A percentile compares a stretch with the other conserved stretches of the same genome.
Evolutionary conservation across 225 moss, liverwort and hornwort species (phyloP).

Genomic region (Rhytidiadelphus loreus): DNA sequence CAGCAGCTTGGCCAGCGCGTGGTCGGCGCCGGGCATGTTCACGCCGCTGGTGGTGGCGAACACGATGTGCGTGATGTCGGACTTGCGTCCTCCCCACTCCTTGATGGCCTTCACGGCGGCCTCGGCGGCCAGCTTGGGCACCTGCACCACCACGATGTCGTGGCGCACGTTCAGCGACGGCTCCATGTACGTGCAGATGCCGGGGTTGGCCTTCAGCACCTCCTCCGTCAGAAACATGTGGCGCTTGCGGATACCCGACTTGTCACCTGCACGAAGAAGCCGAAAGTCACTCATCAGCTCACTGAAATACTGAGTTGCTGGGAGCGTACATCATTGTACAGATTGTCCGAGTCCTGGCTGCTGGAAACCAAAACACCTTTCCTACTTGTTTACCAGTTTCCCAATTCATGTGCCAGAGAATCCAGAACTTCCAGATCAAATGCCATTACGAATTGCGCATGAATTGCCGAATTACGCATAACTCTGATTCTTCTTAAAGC

Average conservation of each 20-base stretch:
- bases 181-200: constrained; percentile 32
- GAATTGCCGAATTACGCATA: neutral
- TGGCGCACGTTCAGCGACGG: constrained; percentile 14
- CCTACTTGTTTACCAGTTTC: no score
- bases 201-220: constrained; percentile 28
- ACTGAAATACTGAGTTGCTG: no score
- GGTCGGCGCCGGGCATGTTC: constrained; percentile 24
- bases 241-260: constrained; percentile 24
- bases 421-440: neutral
- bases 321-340: no score
- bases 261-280: constrained; percentile 1
- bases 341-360: no score
- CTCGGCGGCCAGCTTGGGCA: constrained; percentile 26
- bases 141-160: constrained; percentile 25
- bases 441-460: neutral
- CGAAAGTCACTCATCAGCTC: no score
- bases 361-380: no score
- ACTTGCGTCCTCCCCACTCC: constrained; percentile 11
- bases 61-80: neutral
- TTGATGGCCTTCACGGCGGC: constrained; percentile 29
- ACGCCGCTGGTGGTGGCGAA: constrained; percentile 7
- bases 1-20: constrained; percentile 31
- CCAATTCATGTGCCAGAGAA: neutral
- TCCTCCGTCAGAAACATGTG: constrained; percentile 24
- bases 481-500: neutral